phyloP scores from a whole-genome alignment of 78 protist species.

The Carpediemonas membranifera region DNA sequence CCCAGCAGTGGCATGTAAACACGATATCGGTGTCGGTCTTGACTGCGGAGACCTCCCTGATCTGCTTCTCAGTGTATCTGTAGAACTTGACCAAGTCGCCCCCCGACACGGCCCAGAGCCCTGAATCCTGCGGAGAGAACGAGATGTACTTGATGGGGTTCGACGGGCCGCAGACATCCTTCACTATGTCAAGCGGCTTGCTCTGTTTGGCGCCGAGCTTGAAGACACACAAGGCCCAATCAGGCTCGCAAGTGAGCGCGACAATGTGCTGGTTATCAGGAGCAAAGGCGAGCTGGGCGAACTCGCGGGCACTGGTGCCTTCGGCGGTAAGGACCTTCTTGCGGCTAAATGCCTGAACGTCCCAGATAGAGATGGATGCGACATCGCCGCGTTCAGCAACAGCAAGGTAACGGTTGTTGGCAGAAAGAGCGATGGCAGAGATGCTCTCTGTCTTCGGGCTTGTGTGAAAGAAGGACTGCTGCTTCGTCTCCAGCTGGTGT shows the following conservation, averaged over 20 bases:
- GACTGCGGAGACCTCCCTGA: too few relatives aligned
- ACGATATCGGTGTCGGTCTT: too few relatives aligned
- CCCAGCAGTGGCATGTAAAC: too few relatives aligned
- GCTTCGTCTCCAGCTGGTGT: too few relatives aligned
- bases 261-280: conserved; percentile 9
- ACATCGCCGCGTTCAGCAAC: conserved; percentile 27
- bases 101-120: conserved; percentile 37
- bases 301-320: conserved; percentile 6
- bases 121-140: conserved; percentile 31
- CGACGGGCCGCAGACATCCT: neutral
- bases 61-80: too few relatives aligned
- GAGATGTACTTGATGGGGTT: conserved; percentile 23
- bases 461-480: too few relatives aligned
- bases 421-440: conserved; percentile 30
- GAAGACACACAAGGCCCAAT: conserved; percentile 14
- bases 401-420: conserved; percentile 42
- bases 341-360: too few relatives aligned
- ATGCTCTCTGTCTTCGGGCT: conserved; percentile 29
- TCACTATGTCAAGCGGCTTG: neutral
- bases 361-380: conserved; percentile 34
- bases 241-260: conserved; percentile 18
- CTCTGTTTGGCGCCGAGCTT: neutral
- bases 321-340: conserved; percentile 21
- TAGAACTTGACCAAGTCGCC: too few relatives aligned
- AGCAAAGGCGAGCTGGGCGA: conserved; percentile 20